A percentile compares a stretch with the other conserved stretches of the same genome.
phyloP scores from a whole-genome alignment of 345 rosid genomes.

The Excoecaria cochinchinensis region DNA sequence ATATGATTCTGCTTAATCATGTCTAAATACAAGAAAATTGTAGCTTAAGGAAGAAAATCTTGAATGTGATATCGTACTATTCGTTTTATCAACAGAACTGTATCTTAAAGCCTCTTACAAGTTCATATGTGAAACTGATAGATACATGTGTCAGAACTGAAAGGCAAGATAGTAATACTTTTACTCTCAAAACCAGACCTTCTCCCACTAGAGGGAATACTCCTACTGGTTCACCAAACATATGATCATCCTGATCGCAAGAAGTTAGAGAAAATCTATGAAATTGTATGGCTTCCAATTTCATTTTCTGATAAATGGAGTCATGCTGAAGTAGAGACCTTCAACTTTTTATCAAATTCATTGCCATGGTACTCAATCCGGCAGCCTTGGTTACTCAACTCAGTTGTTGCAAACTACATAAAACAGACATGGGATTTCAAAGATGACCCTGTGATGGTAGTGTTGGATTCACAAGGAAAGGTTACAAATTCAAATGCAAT shows the following conservation, averaged over 20 bases:
- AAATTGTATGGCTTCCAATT: slow-evolving; percentile 65
- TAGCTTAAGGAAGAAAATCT: too few species aligned
- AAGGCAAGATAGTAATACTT: slow-evolving; percentile 56
- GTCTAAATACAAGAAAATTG: too few species aligned
- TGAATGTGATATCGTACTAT: too few species aligned
- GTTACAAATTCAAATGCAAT: slow-evolving; percentile 58
- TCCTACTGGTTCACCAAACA: slow-evolving; percentile 61
- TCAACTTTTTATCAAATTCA: slow-evolving; percentile 41
- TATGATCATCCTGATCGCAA: slow-evolving; percentile 42
- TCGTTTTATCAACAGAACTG: too few species aligned
- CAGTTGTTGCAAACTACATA: slow-evolving; percentile 46
- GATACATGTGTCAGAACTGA: slow-evolving; percentile 53
- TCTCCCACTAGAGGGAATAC: slow-evolving; percentile 47
- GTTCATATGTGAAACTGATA: slow-evolving; percentile 30
- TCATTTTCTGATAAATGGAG: slow-evolving; percentile 53
- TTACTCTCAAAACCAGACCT: slow-evolving; percentile 61
- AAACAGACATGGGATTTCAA: slow-evolving; percentile 53
- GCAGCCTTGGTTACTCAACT: slow-evolving; percentile 49
- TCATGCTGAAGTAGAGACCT: slow-evolving; percentile 40
- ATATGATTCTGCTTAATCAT: too few species aligned
- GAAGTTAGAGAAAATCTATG: slow-evolving; percentile 39
- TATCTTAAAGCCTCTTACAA: neutral
- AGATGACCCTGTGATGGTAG: slow-evolving; percentile 53
- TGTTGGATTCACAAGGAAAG: slow-evolving; percentile 53
- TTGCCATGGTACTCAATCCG: slow-evolving; percentile 66